A percentile compares a stretch with the other conserved stretches of the same genome.
These are phyloP conservation scores for Yamadazyma pseudoaaseri DNA, from an alignment of 1,139 yeast genomes.

Conservation along the genomic window DNA sequence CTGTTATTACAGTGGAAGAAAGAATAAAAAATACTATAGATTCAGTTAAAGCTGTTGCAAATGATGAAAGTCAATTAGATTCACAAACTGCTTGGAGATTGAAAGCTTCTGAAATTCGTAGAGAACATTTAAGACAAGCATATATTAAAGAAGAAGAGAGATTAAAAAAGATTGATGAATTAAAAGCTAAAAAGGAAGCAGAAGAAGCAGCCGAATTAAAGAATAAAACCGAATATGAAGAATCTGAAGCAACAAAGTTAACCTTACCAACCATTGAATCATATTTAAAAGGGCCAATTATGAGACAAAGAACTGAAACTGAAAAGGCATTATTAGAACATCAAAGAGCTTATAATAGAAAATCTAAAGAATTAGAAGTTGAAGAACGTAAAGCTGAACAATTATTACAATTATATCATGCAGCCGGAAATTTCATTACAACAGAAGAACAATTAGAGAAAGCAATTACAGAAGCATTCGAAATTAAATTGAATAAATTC, in stretches of 20 bases:
- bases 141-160: constrained; percentile 59
- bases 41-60: constrained; percentile 33
- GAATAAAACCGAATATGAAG: constrained; percentile 26
- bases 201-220: constrained; percentile 18
- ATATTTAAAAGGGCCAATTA: constrained; percentile 63
- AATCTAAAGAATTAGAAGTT: constrained; percentile 28
- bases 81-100: constrained; percentile 46
- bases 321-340: constrained; percentile 52
- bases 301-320: constrained; percentile 69
- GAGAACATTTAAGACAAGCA: constrained; percentile 67
- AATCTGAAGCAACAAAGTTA: constrained; percentile 55
- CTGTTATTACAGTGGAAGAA: constrained; percentile 57
- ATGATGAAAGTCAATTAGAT: constrained; percentile 14
- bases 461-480: constrained; percentile 59
- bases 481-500: constrained; percentile 38
- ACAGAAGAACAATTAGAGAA: constrained; percentile 61
- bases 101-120: constrained; percentile 66
- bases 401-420: constrained; percentile 70
- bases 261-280: constrained; percentile 82
- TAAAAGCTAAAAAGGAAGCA: constrained; percentile 27
- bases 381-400: constrained; percentile 49
- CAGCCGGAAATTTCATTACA: constrained; percentile 62
- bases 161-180: constrained; percentile 40
- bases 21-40: constrained; percentile 55
- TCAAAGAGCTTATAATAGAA: constrained; percentile 37